phyloP scores from a whole-genome alignment of 208 protist genomes.

The Trypanosoma rangeli region DNA sequence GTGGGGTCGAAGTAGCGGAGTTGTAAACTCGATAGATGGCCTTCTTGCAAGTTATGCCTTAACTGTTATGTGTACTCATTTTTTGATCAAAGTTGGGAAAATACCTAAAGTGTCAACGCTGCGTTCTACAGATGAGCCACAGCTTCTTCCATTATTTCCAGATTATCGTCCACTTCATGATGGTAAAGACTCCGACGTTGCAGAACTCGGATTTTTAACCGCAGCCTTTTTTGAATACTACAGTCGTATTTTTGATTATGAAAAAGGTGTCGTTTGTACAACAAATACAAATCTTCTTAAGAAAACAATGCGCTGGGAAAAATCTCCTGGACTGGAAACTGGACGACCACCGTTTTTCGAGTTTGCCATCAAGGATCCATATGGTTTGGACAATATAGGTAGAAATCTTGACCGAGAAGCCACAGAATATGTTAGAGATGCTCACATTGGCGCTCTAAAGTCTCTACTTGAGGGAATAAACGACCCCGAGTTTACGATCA shows the following conservation, averaged over 20 bases:
- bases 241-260: slow-evolving; percentile 76
- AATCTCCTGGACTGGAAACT: slow-evolving; percentile 29
- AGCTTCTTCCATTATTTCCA: slow-evolving; percentile 52
- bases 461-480: slow-evolving; percentile 41
- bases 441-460: slow-evolving; percentile 46
- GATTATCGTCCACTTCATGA: slow-evolving; percentile 49
- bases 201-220: slow-evolving; percentile 74
- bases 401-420: slow-evolving; percentile 77
- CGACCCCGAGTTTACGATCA: slow-evolving; percentile 51
- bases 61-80: slow-evolving; percentile 88
- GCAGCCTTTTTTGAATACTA: slow-evolving; percentile 89
- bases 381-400: slow-evolving; percentile 86
- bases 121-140: slow-evolving; percentile 42
- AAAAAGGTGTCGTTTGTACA: slow-evolving; percentile 75
- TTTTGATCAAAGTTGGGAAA: slow-evolving; percentile 58
- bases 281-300: slow-evolving; percentile 76
- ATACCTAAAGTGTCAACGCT: slow-evolving; percentile 56
- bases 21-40: slow-evolving; percentile 87
- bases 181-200: slow-evolving; percentile 33
- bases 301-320: slow-evolving; percentile 77
- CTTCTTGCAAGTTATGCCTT: slow-evolving; percentile 86
- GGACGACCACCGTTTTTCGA: slow-evolving; percentile 77
- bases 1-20: slow-evolving; percentile 77
- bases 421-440: slow-evolving; percentile 52
- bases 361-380: slow-evolving; percentile 90